Base-by-base conservation (phyloP, 2,329 filamentous ascomycete species). In the Aspergillus phoenicis region DNA sequence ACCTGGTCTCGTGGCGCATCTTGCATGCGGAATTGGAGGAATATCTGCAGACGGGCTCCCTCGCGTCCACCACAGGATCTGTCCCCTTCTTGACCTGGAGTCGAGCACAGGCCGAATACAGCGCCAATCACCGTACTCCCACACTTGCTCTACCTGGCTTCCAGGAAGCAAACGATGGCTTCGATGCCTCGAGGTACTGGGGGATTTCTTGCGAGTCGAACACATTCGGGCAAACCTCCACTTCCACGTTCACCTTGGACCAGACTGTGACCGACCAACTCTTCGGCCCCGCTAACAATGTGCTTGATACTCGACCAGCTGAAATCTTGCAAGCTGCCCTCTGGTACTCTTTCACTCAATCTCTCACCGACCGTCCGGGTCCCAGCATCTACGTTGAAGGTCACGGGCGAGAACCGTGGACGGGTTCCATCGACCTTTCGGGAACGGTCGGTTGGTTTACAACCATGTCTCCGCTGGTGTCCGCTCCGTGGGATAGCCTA, bases 1-100 rank as follows among this genome's bases (percentile, higher is more conserved):
- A 66, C 4, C 10, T 66, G n/a, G 64, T 66, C 2, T 66, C 63
- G 2, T 65, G 63, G 63, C 55, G 61, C 1, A 54, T 65, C 4
- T 11, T 66, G 7, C 48, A 63, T 7, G 52, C 52, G 15, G 62
- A 66, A 2, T 45, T 66, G 13, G 62, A 66, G 57, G 57, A 64
- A 48, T 57, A 64, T 8, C 54, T 66, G 6, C 47, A 28, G 20
- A 30, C 26, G n/a, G 47, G 47, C 4, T 51, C 47, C 5, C 7
- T 30, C 5, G 11, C 8, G 4, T 5, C 24, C 24, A 15, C 8
- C 0, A 28, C 48, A 17, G 20, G 6, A 5, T 36, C 48, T 15
- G 8, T 17, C 5, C 33, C 48, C 5, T 52, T 52, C 15, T 8
- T 26, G n/a, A 33, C 26, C 22, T 52, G 48, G 48, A 8, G 7